Evolutionary conservation across 2,329 filamentous ascomycete genomes (phyloP).

Genomic region (Xylaria sp.): DNA sequence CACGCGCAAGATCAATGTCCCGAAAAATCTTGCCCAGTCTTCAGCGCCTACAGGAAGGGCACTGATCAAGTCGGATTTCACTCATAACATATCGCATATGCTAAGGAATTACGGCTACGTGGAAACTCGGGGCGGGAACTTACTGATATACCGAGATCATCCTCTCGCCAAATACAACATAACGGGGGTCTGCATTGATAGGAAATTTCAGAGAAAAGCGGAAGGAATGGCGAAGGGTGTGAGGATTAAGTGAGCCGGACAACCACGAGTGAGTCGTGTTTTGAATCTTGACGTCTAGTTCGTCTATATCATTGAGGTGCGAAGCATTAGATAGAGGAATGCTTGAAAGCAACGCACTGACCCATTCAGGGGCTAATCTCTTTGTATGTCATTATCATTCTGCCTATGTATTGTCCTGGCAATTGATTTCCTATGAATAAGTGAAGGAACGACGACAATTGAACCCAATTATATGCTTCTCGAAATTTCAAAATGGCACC

Average conservation of each 20-base stretch:
- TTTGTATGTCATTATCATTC: no score
- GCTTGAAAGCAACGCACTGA: no score
- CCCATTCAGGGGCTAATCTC: no score
- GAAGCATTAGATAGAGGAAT: no score
- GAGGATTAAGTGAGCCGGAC: conserved; percentile 4
- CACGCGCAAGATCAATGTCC: conserved; percentile 18
- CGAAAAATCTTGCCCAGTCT: conserved; percentile 17
- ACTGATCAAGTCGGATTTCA: conserved; percentile 46
- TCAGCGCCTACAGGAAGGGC: conserved; percentile 38
- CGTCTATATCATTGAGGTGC: no score
- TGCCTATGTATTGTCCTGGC: no score
- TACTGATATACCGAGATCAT: conserved; percentile 29
- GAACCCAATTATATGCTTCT: not conserved
- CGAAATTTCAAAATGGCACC: not conserved
- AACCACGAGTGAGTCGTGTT: no score
- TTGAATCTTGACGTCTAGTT: no score
- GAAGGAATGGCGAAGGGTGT: not conserved
- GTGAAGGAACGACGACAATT: not conserved
- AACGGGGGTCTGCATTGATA: conserved; percentile 34
- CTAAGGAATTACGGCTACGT: conserved; percentile 37
- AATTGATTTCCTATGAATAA: no score
- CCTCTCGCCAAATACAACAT: conserved; percentile 31
- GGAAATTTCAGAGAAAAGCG: conserved; percentile 18
- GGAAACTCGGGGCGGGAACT: conserved; percentile 29
- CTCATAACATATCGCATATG: conserved; percentile 32